phyloP scores from a whole-genome alignment of 1,139 yeast genomes.

The Scheffersomyces parashehatae region DNA sequence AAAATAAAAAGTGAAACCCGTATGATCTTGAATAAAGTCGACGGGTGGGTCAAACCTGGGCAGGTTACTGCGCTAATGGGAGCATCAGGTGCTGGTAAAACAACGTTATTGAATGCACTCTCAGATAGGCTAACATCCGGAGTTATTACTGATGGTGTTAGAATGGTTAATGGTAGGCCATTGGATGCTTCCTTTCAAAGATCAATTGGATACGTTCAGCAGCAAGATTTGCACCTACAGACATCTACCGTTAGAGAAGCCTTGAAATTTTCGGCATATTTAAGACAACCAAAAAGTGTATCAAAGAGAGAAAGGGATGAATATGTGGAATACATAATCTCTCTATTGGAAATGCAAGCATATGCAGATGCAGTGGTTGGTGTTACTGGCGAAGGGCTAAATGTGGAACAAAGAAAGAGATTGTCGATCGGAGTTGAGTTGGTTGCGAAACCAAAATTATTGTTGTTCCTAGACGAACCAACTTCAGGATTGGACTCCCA shows the following conservation, averaged over 20 bases:
- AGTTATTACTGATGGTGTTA: constrained; percentile 31
- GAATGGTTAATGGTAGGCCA: constrained; percentile 38
- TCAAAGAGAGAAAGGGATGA: constrained; percentile 31
- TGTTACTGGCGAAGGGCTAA: constrained; percentile 41
- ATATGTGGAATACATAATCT: constrained; percentile 37
- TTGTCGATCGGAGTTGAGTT: constrained; percentile 42
- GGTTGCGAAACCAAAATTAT: constrained; percentile 40
- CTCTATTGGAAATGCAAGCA: constrained; percentile 35
- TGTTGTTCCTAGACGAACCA: constrained; percentile 37
- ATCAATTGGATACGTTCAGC: constrained; percentile 45
- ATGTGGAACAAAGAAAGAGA: constrained; percentile 40
- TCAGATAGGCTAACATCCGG: constrained; percentile 37
- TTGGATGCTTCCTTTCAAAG: constrained; percentile 39
- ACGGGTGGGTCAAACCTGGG: constrained; percentile 58
- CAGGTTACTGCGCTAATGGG: constrained; percentile 37
- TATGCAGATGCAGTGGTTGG: constrained; percentile 43
- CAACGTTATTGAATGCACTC: constrained; percentile 33
- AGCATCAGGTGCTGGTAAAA: constrained; percentile 38
- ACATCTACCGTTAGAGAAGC: constrained; percentile 43
- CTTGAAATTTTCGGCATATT: constrained; percentile 35
- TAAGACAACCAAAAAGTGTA: constrained; percentile 34
- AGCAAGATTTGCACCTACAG: constrained; percentile 39
- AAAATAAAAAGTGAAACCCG: constrained; percentile 63
- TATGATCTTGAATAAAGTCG: constrained; percentile 48
- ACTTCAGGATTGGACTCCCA: constrained; percentile 46